Evolutionary conservation across 441 rosid genomes (phyloP), one percentile per base, ranked within the genome.

Genomic region (Isatis lusitanica): DNA sequence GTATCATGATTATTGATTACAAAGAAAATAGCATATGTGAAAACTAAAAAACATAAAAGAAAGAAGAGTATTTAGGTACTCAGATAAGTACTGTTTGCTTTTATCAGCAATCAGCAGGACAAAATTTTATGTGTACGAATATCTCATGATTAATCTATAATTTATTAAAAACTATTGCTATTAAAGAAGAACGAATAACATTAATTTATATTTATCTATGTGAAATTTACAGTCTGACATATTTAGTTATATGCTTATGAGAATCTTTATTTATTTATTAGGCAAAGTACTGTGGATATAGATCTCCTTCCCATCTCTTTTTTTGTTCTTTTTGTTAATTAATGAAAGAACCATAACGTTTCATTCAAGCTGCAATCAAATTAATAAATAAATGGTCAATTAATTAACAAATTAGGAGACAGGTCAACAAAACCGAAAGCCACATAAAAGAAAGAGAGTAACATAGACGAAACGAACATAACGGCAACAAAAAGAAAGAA

Each of bases 391-490:
- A 76, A 64, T 64, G 71, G 71, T 70, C 75, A 76, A 76, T 70
- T 70, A 70, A 70, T 47, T 70, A 76, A 76, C 62, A 63, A 76
- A 70, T 39, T 63, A 76, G 55, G 61, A 69, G 75, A 70, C 71
- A 76, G 62, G 79, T 70, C 79, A 70, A 76, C 67, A 76, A 70
- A 70, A 76, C 67, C 63, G 72, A 76, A 76, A 76, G 79, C 55
- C 21, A 70, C 36, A 57, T 39, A 70, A 76, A 76, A 70, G 67
- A 56, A 63, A 76, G 79, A 76, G 75, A 70, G 79, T 76, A 76
- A 76, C 63, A 65, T 50, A 76, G 75, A 76, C 80, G 76, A 71
- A 76, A 76, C 80, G 72, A 70, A 76, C 80, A 76, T 76, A 71
- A 76, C 80, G 68, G 79, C 79, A 70, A 63, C 66, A 76, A 75